Evolutionary conservation across 306 rosid genomes (phyloP), one percentile per base, ranked within the genome.

Genomic region (Casuarina glauca): DNA sequence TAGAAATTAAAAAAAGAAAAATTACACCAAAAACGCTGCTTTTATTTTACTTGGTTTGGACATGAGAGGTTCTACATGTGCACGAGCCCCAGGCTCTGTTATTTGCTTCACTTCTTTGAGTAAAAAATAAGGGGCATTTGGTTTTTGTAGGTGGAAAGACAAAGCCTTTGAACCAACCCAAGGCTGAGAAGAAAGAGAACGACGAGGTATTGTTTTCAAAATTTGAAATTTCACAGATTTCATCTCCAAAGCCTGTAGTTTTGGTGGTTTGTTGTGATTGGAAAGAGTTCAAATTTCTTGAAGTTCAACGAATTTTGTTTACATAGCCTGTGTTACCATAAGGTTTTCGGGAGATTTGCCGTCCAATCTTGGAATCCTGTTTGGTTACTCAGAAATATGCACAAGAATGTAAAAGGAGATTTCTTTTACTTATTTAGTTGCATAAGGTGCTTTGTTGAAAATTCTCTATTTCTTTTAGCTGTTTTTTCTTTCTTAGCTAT

Each of bases 151-250:
- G 98, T 73, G 98, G 98, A 81, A 93, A 93, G 72, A 97, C 98
- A 11, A 93, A 93, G 92, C 98, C 98, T 79, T 79, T 93, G 92
- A 93, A 93, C 93, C 90, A 90, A 58, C 97, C 98, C 72, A 91
- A 93, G 91, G 79, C 85, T 48, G 97, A 90, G 8, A 90, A 93
- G 89, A 93, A 91, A 72, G 98, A 91, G 0, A 89, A 91, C 79
- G 92, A 93, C 72, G 98, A 93, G 90, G 98, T 91, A 88, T 79
- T 60, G 74, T 46, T n/a, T 46, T 81, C 3, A 7, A 26, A 45
- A 42, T 7, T 3, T 68, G 49, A 3, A 68, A 15, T 75, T 43
- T 82, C 2, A 69, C 38, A 42, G 12, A 44, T 43, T 51, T 3
- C n/a, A 26, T 66, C 70, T 57, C 68, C 10, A 6, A 46, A 45